These are phyloP conservation scores for Arachnopeziza araneosa DNA, from an alignment of 2,329 filamentous ascomycete species.

Conservation along the genomic window DNA sequence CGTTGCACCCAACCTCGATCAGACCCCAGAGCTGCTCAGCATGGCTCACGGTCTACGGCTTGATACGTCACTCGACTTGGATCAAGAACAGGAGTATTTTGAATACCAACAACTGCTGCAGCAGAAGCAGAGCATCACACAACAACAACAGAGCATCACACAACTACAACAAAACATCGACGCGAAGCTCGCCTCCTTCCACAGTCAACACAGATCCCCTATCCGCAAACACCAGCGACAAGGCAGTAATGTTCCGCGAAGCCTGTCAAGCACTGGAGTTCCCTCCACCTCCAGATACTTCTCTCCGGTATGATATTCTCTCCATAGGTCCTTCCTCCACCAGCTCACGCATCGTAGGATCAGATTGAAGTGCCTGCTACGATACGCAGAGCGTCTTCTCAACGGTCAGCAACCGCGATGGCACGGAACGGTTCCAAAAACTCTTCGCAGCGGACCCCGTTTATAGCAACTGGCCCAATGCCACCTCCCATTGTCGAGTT, in stretches of 20 bases:
- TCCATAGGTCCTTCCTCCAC: conserved; percentile 9
- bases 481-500: conserved; percentile 22
- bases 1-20: background rate
- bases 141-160: conserved; percentile 21
- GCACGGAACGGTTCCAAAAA: conserved; percentile 24
- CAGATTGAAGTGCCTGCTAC: conserved; percentile 18
- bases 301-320: conserved; percentile 21
- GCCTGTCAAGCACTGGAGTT: conserved; percentile 26
- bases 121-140: conserved; percentile 21
- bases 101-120: conserved; percentile 21
- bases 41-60: conserved; percentile 21
- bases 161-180: conserved; percentile 22
- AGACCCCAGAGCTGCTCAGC: background rate
- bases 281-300: conserved; percentile 22
- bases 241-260: conserved; percentile 25
- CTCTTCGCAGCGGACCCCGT: conserved; percentile 23
- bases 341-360: conserved; percentile 24
- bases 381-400: conserved; percentile 23
- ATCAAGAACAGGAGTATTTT: conserved; percentile 11
- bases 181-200: conserved; percentile 21
- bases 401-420: conserved; percentile 27
- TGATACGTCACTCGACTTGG: conserved; percentile 14
- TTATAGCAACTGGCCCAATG: conserved; percentile 22
- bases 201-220: conserved; percentile 20
- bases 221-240: conserved; percentile 26